Base-by-base conservation (phyloP, 169 alveolate species). In the Plasmodium adleri region DNA sequence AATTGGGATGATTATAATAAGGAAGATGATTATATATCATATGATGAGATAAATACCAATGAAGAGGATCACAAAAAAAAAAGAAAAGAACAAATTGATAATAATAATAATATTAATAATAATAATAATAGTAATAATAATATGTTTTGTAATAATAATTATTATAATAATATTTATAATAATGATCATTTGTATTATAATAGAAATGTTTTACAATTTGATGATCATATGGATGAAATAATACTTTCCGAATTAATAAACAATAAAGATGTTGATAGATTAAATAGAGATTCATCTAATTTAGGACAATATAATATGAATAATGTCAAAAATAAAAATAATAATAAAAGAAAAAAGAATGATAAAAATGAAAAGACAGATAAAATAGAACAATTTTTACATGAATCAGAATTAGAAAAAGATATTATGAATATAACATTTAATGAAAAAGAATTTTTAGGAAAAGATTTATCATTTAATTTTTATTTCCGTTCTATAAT, bases 331-430 rank as follows among this genome's bases (percentile, higher is more conserved):
- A 78, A 64, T 43, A 78, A 78, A 66, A 75, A 60, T 75, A 62
- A 49, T 68, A 76, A 63, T 15, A 74, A 59, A 45, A 62, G 52
- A 17, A 58, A 74, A n/a, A 76, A 63, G 10, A 64, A 20, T 66
- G 24, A 76, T 20, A 80, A 80, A 62, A 80, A 64, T 24, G 70
- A 80, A n/a, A 80, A 80, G 70, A 80, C 54, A 47, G 90, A 80
- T 56, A 80, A 80, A 80, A 80, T 67, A 52, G 90, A 80, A 80
- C 32, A 54, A 67, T 68, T 39, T 49, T 47, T 67, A 3, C 80
- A 80, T 26, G 74, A 67, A 67, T 58, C 90, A 1, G 90, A 80
- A 47, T 80, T 80, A 58, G 90, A 80, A 80, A 80, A 62, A 68
- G 90, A 80, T 45, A 54, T 80, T 54, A 80, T 80, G 90, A 80